phyloP scores from a whole-genome alignment of 2,329 filamentous ascomycete genomes.

The Pseudopithomyces chartarum region DNA sequence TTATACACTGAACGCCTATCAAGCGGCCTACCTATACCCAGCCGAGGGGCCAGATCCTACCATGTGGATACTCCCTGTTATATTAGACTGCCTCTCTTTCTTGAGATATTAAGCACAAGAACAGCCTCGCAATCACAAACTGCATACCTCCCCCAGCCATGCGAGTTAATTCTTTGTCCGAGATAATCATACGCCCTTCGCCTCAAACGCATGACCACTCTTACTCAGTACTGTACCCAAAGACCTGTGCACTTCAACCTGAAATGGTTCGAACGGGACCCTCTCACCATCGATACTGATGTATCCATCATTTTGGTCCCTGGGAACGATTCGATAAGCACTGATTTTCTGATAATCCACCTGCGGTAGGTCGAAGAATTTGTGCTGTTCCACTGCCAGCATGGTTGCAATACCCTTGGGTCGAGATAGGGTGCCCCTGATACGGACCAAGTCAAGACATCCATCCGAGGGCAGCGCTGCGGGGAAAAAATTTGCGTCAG shows the following conservation, averaged over 20 bases:
- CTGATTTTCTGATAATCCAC: conserved; percentile 83
- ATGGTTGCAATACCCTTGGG: conserved; percentile 71
- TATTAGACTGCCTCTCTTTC: neutral
- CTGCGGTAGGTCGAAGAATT: conserved; percentile 78
- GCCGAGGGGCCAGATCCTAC: too few relatives aligned
- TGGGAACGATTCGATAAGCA: conserved; percentile 85
- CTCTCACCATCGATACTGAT: conserved; percentile 95
- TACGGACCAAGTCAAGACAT: conserved; percentile 79
- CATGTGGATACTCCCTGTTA: neutral
- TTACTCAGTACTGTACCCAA: conserved; percentile 86
- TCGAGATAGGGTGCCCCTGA: conserved; percentile 75
- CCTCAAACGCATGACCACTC: conserved; percentile 72
- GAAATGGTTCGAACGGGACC: conserved; percentile 85
- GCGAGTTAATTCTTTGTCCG: neutral
- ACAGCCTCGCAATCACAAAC: neutral
- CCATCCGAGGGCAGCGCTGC: conserved; percentile 83
- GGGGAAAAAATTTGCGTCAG: conserved; percentile 85
- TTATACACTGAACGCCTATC: too few relatives aligned
- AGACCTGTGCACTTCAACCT: conserved; percentile 83
- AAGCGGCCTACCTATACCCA: neutral
- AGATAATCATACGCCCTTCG: conserved; percentile 39
- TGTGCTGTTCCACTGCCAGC: conserved; percentile 70
- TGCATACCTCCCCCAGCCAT: neutral
- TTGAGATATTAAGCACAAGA: neutral
- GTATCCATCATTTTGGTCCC: conserved; percentile 66